phyloP scores from a whole-genome alignment of 345 rosid genomes.

The Brassica carinata region DNA sequence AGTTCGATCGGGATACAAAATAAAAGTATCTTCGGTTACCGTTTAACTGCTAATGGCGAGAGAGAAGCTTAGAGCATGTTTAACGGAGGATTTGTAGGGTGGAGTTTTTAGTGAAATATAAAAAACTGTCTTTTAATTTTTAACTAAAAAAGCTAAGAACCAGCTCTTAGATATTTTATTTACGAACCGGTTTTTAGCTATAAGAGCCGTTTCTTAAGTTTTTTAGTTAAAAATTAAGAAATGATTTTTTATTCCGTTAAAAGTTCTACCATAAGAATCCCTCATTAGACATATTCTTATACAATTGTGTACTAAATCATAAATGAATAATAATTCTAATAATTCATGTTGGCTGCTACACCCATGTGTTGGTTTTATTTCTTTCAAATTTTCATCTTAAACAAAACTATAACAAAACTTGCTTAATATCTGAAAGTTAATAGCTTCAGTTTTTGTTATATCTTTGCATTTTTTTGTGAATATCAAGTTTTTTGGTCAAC shows the following conservation, averaged over 20 bases:
- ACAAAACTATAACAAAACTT: neutral
- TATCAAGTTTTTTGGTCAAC: neutral
- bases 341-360: neutral
- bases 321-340: neutral
- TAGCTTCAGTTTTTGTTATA: neutral
- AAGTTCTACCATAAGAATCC: no score
- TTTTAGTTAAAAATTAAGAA: no score
- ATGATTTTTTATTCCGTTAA: no score
- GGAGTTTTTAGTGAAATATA: no score
- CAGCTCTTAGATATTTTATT: no score
- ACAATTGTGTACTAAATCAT: conserved; percentile 1
- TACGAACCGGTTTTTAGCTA: no score
- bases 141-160: no score
- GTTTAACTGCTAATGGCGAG: conserved; percentile 31
- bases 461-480: neutral
- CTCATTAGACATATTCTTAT: neutral
- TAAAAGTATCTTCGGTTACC: conserved; percentile 37
- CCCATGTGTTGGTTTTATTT: conserved; percentile 24
- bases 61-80: neutral
- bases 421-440: neutral
- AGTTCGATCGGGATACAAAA: neutral
- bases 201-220: no score
- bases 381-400: neutral
- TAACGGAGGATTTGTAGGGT: no score
- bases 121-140: no score